Conservation (phyloP, 805 yeast genomes). For the Teunomyces tritomae region DNA sequence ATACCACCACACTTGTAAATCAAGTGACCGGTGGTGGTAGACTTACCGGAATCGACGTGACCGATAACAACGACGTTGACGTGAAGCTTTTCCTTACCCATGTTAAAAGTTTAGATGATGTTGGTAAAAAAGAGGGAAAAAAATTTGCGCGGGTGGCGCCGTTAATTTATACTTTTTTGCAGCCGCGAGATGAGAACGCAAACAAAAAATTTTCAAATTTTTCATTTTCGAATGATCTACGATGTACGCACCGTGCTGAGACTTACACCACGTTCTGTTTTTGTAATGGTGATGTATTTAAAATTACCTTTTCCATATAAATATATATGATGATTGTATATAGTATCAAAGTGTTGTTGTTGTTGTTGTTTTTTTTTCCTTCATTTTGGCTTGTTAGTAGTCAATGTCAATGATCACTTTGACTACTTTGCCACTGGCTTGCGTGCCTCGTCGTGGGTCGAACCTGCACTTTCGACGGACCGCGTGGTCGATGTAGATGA, state of each 20-base stretch:
- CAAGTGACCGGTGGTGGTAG: slow-evolving; percentile 99
- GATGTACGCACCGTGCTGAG: neutral
- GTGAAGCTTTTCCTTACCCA: slow-evolving; percentile 96
- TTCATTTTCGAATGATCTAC: neutral
- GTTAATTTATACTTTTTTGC: neutral
- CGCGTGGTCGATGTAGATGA: slow-evolving; percentile 33
- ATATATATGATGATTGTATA: neutral
- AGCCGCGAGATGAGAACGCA: slow-evolving; percentile 1
- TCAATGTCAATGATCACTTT: no score
- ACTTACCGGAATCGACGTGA: slow-evolving; percentile 97
- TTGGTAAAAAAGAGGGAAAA: slow-evolving; percentile 4
- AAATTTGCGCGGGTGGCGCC: slow-evolving; percentile 1
- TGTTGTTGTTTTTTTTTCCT: no score
- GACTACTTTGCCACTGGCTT: neutral
- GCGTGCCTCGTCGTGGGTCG: neutral
- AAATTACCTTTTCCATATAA: no score
- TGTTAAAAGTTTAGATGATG: slow-evolving; percentile 10
- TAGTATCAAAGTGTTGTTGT: neutral
- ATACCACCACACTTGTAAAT: slow-evolving; percentile 99
- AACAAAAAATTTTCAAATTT: neutral
- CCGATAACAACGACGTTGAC: slow-evolving; percentile 99
- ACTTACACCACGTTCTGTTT: neutral
- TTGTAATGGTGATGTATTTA: no score
- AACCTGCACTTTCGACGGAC: neutral
- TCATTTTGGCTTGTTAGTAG: neutral